phyloP scores from a whole-genome alignment of 805 yeast genomes.

The Teunomyces barrocoloradensis region DNA sequence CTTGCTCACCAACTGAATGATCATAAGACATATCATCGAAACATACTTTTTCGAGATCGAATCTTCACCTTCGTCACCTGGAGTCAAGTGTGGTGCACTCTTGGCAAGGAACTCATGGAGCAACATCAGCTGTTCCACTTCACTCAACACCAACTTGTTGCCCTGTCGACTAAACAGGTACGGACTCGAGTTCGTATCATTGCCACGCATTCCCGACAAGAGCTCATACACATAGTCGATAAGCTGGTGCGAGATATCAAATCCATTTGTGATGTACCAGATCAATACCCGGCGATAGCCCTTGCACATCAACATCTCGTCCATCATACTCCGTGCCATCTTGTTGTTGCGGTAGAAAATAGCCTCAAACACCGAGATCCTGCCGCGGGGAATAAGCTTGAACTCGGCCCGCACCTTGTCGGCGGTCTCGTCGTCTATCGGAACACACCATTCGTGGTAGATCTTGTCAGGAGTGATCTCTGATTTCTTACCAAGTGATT shows the following conservation, averaged over 20 bases:
- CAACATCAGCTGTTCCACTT: slow-evolving; percentile 62
- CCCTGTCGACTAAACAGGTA: slow-evolving; percentile 59
- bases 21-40: slow-evolving; percentile 60
- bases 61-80: slow-evolving; percentile 31
- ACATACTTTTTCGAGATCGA: slow-evolving; percentile 43
- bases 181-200: slow-evolving; percentile 16
- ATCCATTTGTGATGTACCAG: slow-evolving; percentile 62
- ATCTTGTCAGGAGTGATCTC: slow-evolving; percentile 49
- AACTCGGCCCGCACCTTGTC: slow-evolving; percentile 23
- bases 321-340: slow-evolving; percentile 55
- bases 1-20: slow-evolving; percentile 47
- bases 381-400: slow-evolving; percentile 28
- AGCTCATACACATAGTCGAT: slow-evolving; percentile 65
- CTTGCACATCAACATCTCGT: slow-evolving; percentile 67
- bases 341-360: slow-evolving; percentile 51
- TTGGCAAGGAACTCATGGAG: slow-evolving; percentile 69
- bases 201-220: slow-evolving; percentile 56
- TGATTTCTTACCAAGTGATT: slow-evolving; percentile 15
- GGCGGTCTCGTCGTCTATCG: slow-evolving; percentile 26
- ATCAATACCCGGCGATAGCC: slow-evolving; percentile 63
- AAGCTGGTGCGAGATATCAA: slow-evolving; percentile 52
- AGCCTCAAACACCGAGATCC: slow-evolving; percentile 47
- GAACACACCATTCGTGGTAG: slow-evolving; percentile 43
- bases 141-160: slow-evolving; percentile 44
- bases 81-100: slow-evolving; percentile 31